A percentile compares a stretch with the other conserved stretches of the same genome.
phyloP scores from a whole-genome alignment of 1,284 basidiomycete species.

The Afroboletus lepidellus region DNA sequence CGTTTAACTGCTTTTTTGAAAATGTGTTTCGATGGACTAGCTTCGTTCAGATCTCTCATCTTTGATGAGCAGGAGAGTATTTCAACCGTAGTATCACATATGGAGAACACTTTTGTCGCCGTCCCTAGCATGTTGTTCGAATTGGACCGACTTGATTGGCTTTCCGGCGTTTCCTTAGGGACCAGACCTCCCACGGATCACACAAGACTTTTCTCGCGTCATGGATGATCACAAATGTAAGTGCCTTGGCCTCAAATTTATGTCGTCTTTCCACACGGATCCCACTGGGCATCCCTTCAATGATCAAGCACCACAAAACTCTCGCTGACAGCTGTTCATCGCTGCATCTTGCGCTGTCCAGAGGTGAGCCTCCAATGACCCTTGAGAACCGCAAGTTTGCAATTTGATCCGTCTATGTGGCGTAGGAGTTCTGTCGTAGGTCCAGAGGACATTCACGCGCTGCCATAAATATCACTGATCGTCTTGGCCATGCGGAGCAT shows the following conservation, averaged over 20 bases:
- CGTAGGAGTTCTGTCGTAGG: background rate
- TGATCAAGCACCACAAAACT: no score
- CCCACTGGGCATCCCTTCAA: no score
- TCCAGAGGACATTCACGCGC: constrained; percentile 9
- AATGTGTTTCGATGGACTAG: background rate
- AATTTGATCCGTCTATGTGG: constrained; percentile 4
- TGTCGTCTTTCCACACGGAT: no score
- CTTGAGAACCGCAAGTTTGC: background rate
- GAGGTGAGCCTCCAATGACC: background rate
- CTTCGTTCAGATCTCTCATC: background rate
- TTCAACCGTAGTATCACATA: constrained; percentile 3
- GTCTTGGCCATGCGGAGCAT: constrained; percentile 5
- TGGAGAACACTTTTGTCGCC: constrained; percentile 6
- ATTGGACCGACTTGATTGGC: constrained; percentile 1
- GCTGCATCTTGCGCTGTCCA: background rate
- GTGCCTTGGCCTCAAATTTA: no score
- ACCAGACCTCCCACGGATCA: background rate
- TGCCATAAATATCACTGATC: constrained; percentile 3
- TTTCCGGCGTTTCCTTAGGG: background rate
- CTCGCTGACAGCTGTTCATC: background rate
- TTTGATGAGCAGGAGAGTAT: constrained; percentile 3
- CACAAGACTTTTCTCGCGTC: no score
- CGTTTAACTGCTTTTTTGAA: constrained; percentile 1
- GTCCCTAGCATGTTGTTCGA: constrained; percentile 3
- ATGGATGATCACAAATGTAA: no score